These are phyloP conservation scores for Symbiotaphrina buchneri DNA, from an alignment of 495 filamentous ascomycete species.

Conservation along the genomic window DNA sequence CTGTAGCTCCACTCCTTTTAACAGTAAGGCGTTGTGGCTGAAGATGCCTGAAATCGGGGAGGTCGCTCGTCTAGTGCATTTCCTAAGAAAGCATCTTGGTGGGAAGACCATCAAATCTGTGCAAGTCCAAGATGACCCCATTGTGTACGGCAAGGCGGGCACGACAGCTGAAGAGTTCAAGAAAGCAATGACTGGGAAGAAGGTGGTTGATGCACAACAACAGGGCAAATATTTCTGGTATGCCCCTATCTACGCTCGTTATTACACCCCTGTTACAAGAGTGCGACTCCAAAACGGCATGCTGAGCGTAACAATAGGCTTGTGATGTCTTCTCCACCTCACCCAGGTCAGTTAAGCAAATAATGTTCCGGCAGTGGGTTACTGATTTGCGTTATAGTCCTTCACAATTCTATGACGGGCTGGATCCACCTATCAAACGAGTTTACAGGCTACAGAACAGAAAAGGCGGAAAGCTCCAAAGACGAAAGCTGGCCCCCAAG, in stretches of 20 bases:
- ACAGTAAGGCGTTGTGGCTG: too few relatives aligned
- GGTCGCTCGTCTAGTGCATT: conserved; percentile 70
- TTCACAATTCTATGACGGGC: conserved; percentile 72
- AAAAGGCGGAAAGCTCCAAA: conserved; percentile 18
- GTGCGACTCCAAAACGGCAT: not conserved
- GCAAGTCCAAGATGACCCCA: conserved; percentile 49
- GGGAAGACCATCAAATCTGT: conserved; percentile 58
- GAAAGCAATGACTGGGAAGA: conserved; percentile 52
- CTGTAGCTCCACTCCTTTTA: too few relatives aligned
- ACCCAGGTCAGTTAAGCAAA: too few relatives aligned
- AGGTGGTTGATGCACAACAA: conserved; percentile 45
- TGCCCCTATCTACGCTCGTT: conserved; percentile 3
- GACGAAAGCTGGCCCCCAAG: conserved; percentile 62
- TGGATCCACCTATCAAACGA: conserved; percentile 74
- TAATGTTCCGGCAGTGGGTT: too few relatives aligned
- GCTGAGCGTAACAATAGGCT: conserved; percentile 21
- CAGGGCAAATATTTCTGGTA: conserved; percentile 96
- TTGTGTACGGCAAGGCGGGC: conserved; percentile 73
- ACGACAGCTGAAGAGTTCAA: conserved; percentile 52
- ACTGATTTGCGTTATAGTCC: conserved; percentile 19
- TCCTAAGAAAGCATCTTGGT: conserved; percentile 55
- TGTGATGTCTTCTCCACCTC: conserved; percentile 49
- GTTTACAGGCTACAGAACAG: conserved; percentile 50
- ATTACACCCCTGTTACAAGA: too few relatives aligned
- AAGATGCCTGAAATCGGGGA: conserved; percentile 7